A percentile compares a stretch with the other conserved stretches of the same genome.
Evolutionary conservation across 2,329 filamentous ascomycete species (phyloP).

Genomic region (Ambrosiella xylebori): DNA sequence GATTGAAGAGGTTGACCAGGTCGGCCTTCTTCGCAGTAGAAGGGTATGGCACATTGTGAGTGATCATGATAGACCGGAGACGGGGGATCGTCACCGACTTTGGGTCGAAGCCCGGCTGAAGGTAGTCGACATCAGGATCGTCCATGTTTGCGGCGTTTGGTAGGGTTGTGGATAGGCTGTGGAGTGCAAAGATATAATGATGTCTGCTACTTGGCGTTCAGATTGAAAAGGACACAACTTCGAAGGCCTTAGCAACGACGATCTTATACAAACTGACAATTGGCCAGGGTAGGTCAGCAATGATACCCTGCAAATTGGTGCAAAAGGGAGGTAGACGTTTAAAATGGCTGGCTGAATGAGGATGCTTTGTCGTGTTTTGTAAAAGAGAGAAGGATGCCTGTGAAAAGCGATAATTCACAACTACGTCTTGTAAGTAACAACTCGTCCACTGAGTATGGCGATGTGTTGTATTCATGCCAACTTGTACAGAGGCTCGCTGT

Average conservation of each 20-base stretch:
- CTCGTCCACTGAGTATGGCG: no score
- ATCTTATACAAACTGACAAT: not conserved
- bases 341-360: not conserved
- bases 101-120: slow-evolving; percentile 75
- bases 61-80: slow-evolving; percentile 78
- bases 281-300: not conserved
- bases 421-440: not conserved
- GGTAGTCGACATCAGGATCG: slow-evolving; percentile 61
- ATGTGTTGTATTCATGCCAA: not conserved
- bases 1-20: slow-evolving; percentile 67
- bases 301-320: not conserved
- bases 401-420: not conserved
- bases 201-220: not conserved
- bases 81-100: slow-evolving; percentile 69
- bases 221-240: not conserved
- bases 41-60: slow-evolving; percentile 71
- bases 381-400: not conserved
- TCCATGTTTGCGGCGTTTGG: slow-evolving; percentile 28
- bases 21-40: slow-evolving; percentile 83
- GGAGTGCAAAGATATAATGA: not conserved
- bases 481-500: not conserved
- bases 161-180: not conserved
- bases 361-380: no score
- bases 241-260: not conserved
- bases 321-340: not conserved